Percentiles rank a stretch among this genome's conserved stretches.
These are phyloP conservation scores for Mycena belliarum DNA, from an alignment of 768 basidiomycete species.

Conservation along the genomic window DNA sequence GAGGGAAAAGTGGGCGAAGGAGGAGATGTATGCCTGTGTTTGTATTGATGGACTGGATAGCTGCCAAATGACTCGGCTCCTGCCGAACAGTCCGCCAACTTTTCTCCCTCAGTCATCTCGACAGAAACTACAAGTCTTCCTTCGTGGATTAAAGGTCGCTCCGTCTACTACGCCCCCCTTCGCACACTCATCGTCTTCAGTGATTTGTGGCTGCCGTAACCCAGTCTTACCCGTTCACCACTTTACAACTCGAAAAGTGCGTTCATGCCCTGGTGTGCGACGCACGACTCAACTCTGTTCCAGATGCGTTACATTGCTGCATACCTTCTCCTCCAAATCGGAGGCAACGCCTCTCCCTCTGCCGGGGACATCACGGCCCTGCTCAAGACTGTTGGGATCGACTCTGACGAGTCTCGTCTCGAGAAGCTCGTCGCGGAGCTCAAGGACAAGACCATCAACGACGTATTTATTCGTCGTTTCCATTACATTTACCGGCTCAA, in stretches of 20 bases:
- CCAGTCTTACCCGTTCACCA: conserved; percentile 30
- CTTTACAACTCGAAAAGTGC: conserved; percentile 39
- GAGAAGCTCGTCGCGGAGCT: conserved; percentile 87
- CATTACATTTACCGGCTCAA: conserved; percentile 3
- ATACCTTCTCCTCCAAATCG: conserved; percentile 94
- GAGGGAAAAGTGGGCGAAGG: conserved; percentile 44
- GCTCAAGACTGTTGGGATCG: conserved; percentile 83
- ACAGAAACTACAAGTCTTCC: conserved; percentile 96
- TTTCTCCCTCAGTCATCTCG: conserved; percentile 38
- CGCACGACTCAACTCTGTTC: conserved; percentile 2
- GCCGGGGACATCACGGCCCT: conserved; percentile 88
- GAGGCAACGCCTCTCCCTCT: conserved; percentile 87
- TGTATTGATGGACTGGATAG: neutral
- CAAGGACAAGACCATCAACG: conserved; percentile 83
- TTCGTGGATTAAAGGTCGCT: conserved; percentile 80
- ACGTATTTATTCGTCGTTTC: conserved; percentile 47
- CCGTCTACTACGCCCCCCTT: neutral
- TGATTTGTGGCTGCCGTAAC: conserved; percentile 91
- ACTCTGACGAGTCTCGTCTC: conserved; percentile 81
- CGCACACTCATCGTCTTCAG: conserved; percentile 38
- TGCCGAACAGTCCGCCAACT: no score
- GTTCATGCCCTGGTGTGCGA: conserved; percentile 7
- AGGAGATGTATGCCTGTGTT: no score
- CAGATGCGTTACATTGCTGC: conserved; percentile 94
- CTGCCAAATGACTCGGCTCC: conserved; percentile 1